These are phyloP conservation scores for Glycine tomentella DNA, from an alignment of 306 rosid genomes.

Conservation along the genomic window DNA sequence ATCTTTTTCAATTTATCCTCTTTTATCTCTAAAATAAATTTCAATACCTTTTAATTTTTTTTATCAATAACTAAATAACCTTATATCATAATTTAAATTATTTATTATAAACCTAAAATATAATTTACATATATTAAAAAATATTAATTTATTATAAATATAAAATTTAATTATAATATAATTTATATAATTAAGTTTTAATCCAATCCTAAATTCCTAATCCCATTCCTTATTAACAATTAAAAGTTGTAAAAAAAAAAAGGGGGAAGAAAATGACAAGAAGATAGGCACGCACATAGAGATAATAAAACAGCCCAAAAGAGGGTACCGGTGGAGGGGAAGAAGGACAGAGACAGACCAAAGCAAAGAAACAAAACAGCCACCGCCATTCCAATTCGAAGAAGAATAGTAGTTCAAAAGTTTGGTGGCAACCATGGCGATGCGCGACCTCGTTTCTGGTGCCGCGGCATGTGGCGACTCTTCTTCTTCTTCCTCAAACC, in stretches of 20 bases:
- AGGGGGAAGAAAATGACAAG: neutral
- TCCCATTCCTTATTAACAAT: neutral
- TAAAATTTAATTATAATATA: too few species aligned
- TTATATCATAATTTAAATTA: too few species aligned
- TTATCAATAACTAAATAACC: too few species aligned
- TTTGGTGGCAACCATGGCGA: conserved; percentile 59
- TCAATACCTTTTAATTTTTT: too few species aligned
- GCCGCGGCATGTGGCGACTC: conserved; percentile 88
- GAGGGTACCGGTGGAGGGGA: neutral
- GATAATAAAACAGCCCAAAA: neutral
- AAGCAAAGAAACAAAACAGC: neutral
- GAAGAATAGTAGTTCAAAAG: neutral
- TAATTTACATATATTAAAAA: too few species aligned
- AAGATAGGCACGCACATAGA: conserved; percentile 13
- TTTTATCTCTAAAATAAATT: too few species aligned
- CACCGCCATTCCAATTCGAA: neutral
- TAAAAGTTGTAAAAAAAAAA: neutral
- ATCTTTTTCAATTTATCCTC: too few species aligned
- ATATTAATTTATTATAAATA: too few species aligned
- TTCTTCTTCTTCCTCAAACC: conserved; percentile 73
- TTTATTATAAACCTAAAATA: too few species aligned
- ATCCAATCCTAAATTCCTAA: too few species aligned
- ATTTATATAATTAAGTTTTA: too few species aligned
- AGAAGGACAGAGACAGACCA: neutral
- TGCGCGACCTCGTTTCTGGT: conserved; percentile 91